Base-by-base conservation (phyloP, 257 asterid species). In the Ocimum tenuiflorum region DNA sequence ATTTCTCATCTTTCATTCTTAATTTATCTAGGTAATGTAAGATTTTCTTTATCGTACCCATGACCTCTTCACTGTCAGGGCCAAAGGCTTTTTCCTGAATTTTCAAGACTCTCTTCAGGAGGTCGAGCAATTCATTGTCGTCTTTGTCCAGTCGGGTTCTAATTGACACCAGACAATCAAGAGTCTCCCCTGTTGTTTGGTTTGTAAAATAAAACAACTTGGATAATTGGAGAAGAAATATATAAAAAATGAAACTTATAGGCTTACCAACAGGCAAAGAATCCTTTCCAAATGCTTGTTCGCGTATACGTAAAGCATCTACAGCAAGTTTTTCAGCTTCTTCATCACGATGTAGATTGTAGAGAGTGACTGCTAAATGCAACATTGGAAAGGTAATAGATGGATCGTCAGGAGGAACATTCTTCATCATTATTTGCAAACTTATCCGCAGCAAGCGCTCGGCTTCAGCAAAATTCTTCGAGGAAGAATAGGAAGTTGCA, bases 141-240 rank as follows among this genome's bases (percentile, higher is more conserved):
- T 87, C 89, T 76, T 81, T 88, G 69, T 78, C 90, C 27, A 83
- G 67, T 69, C 85, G 83, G 29, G 79, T 79, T 63, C 78, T 88
- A 76, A 89, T 83, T 59, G 94, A 86, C 70, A 87, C 95, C 81
- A 92, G 74, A 74, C 99, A 92, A 75, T 92, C 99, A 46, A 89
- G 95, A 67, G 97, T 95, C 85, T 89, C 99, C 31, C 96, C 97
- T 92, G 89, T 75, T 41, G 52, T 60, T 12, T 53, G 55, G 64
- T 51, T 41, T 53, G 65, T 6, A 23, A 31, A 75, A 22, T 20
- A 55, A 35, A 31, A 59, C 39, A 50, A 60, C 4, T 43, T 13
- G 15, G 29, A 41, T 2, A 35, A 0, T 53, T 13, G 57, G 17
- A 3, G 22, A 58, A 27, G 31, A 62, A 54, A 13, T 8, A 36